Percentiles rank a stretch among this genome's conserved stretches.
Conservation (phyloP, 768 basidiomycete genomes). For the Cyclocybe aegerita region DNA sequence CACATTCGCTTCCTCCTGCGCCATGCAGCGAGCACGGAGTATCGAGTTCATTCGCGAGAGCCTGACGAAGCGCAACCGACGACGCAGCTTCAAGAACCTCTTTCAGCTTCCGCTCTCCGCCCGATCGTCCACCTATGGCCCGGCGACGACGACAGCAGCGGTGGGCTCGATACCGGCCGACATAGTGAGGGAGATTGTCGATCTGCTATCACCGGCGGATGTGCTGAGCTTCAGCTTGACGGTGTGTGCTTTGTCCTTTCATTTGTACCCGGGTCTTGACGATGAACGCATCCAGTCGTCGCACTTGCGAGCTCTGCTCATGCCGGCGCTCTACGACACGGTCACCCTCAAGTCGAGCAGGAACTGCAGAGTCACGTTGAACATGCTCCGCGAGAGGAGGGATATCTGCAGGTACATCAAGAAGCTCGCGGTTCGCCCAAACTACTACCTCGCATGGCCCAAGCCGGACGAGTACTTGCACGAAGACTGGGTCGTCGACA, state of each 20-base stretch:
- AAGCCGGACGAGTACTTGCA: conserved; percentile 37
- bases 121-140: conserved; percentile 23
- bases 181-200: conserved; percentile 37
- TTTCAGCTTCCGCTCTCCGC: conserved; percentile 32
- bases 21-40: conserved; percentile 16
- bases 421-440: conserved; percentile 46
- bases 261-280: conserved; percentile 4
- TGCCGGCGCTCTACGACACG: conserved; percentile 43
- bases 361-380: conserved; percentile 35
- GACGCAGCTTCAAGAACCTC: conserved; percentile 34
- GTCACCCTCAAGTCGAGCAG: conserved; percentile 43
- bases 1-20: conserved; percentile 1
- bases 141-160: conserved; percentile 20
- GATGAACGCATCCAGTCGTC: conserved; percentile 10
- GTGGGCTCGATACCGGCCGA: conserved; percentile 37
- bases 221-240: conserved; percentile 41
- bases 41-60: conserved; percentile 13
- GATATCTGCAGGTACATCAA: conserved; percentile 38
- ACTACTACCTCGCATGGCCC: conserved; percentile 54
- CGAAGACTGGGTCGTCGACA: conserved; percentile 40
- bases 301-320: conserved; percentile 27
- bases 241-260: conserved; percentile 25
- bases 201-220: conserved; percentile 33
- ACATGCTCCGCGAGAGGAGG: conserved; percentile 31
- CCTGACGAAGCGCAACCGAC: conserved; percentile 19